Percentiles rank a stretch among this genome's conserved stretches.
phyloP scores from a whole-genome alignment of 768 basidiomycete genomes.

The Chalciporus piperatus region DNA sequence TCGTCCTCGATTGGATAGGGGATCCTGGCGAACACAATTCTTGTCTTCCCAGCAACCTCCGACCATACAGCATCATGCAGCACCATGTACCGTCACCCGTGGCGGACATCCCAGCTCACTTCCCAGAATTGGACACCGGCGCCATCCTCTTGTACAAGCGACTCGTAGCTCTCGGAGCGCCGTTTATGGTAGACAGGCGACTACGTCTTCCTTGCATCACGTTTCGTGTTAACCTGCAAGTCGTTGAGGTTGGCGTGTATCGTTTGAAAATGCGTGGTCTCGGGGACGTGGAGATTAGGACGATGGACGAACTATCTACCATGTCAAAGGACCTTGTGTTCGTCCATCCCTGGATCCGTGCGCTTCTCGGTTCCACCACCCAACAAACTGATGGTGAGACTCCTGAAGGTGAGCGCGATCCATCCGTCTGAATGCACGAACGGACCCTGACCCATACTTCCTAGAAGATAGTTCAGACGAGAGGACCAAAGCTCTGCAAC shows the following conservation, averaged over 20 bases:
- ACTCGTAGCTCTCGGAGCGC: conserved; percentile 1
- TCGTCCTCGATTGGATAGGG: conserved; percentile 11
- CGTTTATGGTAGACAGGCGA: background rate
- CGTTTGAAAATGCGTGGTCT: background rate
- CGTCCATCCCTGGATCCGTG: conserved; percentile 12
- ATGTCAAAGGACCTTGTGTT: background rate
- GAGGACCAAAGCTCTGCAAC: background rate
- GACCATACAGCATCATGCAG: background rate
- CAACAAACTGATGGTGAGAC: background rate
- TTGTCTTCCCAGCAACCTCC: conserved; percentile 3
- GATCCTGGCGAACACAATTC: conserved; percentile 6
- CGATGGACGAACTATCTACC: conserved; percentile 4
- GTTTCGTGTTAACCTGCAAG: conserved; percentile 2
- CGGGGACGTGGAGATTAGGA: conserved; percentile 7
- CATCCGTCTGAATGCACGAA: too few species aligned
- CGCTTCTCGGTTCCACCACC: conserved; percentile 4
- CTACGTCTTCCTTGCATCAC: conserved; percentile 11
- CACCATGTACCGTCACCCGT: background rate
- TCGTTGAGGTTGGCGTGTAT: background rate
- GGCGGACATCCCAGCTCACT: background rate
- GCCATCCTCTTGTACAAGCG: background rate
- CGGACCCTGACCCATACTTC: too few species aligned
- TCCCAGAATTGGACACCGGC: background rate
- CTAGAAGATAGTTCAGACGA: background rate
- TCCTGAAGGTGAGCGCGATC: background rate